phyloP scores from a whole-genome alignment of 306 rosid species.

The Oxytropis ochrocephala region DNA sequence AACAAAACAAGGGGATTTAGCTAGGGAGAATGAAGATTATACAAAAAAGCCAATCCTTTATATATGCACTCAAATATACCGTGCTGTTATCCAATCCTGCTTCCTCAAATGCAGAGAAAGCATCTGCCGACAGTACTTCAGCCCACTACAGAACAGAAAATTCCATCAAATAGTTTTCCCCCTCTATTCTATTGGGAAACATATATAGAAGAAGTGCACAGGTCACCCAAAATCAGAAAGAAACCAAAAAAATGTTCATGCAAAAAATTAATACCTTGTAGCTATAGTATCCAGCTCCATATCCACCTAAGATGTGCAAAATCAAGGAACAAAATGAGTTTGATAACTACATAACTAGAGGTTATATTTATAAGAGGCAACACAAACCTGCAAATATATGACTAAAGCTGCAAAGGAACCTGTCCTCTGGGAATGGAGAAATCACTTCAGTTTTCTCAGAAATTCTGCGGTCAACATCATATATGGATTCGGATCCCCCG shows the following conservation, averaged over 20 bases:
- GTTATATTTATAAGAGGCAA: neutral
- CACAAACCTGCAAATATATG: constrained; percentile 90
- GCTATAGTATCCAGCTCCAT: constrained; percentile 99
- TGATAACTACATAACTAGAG: neutral
- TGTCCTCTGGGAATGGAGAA: constrained; percentile 88
- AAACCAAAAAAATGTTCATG: neutral
- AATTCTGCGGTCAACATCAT: constrained; percentile 74
- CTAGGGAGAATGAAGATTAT: neutral
- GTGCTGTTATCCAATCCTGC: constrained; percentile 70
- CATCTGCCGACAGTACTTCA: constrained; percentile 96
- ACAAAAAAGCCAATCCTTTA: neutral
- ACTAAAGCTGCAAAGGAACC: constrained; percentile 86
- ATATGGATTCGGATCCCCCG: constrained; percentile 70
- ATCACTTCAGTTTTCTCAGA: constrained; percentile 68
- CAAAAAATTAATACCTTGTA: constrained; percentile 70
- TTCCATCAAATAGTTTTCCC: constrained; percentile 8
- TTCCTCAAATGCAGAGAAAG: constrained; percentile 97
- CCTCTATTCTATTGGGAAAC: too few relatives aligned
- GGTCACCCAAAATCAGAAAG: neutral
- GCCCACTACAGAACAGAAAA: constrained; percentile 86
- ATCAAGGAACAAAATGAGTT: constrained; percentile 11
- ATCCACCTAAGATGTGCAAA: constrained; percentile 43
- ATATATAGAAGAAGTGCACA: neutral
- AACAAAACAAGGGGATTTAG: neutral
- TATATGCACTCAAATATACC: constrained; percentile 39